Percentiles rank a stretch among this genome's conserved stretches.
Conservation (phyloP, 176 grass and related monocot species). For the Sorghum bicolor region DNA sequence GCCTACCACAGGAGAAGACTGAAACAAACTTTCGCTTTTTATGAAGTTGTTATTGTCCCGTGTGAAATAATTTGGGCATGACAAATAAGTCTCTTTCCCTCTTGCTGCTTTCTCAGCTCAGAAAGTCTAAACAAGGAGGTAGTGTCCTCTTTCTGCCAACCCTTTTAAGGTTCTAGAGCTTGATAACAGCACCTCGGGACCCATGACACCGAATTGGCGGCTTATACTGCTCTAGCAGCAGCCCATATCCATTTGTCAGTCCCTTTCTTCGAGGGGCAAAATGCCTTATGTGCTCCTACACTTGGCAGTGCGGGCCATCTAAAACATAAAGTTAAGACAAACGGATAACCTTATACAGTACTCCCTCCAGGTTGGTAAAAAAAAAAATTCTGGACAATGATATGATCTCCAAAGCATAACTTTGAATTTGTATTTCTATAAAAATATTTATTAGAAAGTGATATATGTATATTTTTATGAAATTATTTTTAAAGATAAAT, state of each 20-base stretch:
- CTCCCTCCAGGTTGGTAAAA: too few relatives aligned
- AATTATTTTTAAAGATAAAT: too few relatives aligned
- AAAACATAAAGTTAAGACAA: background rate
- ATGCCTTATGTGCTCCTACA: background rate
- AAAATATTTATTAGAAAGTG: too few relatives aligned
- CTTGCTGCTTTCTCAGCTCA: background rate
- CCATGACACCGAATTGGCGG: background rate
- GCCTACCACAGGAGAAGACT: background rate
- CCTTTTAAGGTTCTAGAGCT: constrained; percentile 4
- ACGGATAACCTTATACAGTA: background rate
- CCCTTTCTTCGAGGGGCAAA: background rate
- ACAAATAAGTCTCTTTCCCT: background rate
- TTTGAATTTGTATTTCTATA: too few relatives aligned
- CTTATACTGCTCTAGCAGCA: background rate
- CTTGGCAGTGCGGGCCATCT: background rate
- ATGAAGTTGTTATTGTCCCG: background rate
- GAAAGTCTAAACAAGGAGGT: constrained; percentile 2
- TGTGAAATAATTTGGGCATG: background rate
- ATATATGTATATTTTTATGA: too few relatives aligned
- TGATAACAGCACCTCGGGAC: background rate
- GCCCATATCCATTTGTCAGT: background rate
- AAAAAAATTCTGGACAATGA: too few relatives aligned
- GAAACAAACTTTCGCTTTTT: background rate
- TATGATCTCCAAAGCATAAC: too few relatives aligned
- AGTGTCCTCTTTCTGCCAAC: background rate